These are phyloP conservation scores for Silene uniflora DNA, from an alignment of 148 eudicot genomes.

Conservation along the genomic window DNA sequence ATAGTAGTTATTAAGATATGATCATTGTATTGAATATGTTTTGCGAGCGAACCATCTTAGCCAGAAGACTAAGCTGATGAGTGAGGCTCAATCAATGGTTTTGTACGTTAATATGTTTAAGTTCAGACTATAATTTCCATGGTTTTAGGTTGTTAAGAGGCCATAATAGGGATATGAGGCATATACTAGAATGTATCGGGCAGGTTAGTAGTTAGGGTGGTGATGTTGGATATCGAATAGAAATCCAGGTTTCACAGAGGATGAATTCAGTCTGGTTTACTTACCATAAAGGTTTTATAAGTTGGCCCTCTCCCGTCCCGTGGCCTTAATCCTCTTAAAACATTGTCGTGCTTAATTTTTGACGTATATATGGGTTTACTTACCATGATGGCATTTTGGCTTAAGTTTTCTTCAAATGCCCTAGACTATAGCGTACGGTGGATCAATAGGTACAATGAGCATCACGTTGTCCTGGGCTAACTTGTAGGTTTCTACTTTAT, in stretches of 20 bases:
- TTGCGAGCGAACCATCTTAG: background rate
- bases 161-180: background rate
- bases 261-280: background rate
- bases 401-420: background rate
- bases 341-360: background rate
- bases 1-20: background rate
- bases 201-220: background rate
- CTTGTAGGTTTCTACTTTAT: slow-evolving; percentile 18
- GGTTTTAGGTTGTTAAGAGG: background rate
- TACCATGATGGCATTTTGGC: background rate
- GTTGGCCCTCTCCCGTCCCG: background rate
- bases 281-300: background rate
- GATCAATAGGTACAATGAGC: background rate
- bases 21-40: background rate
- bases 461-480: slow-evolving; percentile 5
- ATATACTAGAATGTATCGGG: background rate
- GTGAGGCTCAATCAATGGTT: background rate
- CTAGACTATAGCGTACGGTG: background rate
- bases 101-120: background rate
- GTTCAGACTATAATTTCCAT: background rate
- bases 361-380: background rate
- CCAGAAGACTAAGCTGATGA: background rate
- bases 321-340: background rate
- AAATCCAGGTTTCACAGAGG: background rate
- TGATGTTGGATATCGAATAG: background rate